Conservation (phyloP, 2,329 filamentous ascomycete genomes). For the Elsinoe fawcettii region DNA sequence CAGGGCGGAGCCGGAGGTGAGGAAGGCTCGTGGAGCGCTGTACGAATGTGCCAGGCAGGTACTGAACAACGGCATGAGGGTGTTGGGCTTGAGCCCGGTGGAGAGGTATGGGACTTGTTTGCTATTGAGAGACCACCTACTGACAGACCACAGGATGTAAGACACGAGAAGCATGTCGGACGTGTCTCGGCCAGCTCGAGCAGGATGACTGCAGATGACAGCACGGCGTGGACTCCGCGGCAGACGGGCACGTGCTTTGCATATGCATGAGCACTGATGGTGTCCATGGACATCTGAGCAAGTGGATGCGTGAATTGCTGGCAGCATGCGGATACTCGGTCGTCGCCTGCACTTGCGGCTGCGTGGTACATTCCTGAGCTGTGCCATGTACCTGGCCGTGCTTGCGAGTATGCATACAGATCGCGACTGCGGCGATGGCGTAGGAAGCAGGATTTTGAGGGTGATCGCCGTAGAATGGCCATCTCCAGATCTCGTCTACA, state of each 20-base stretch:
- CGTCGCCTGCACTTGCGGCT: neutral
- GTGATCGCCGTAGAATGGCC: neutral
- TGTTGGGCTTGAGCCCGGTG: constrained; percentile 71
- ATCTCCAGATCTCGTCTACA: neutral
- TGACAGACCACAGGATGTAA: constrained; percentile 14
- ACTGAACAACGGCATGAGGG: constrained; percentile 72
- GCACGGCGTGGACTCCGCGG: neutral
- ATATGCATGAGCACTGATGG: neutral
- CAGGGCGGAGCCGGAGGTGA: constrained; percentile 65
- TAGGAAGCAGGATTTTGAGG: neutral
- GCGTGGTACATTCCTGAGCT: constrained; percentile 8
- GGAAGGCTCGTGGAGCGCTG: constrained; percentile 65
- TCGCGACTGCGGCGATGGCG: neutral
- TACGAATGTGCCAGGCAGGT: constrained; percentile 70
- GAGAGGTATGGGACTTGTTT: constrained; percentile 35
- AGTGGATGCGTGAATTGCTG: neutral
- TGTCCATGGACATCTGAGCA: neutral
- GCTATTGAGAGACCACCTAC: neutral
- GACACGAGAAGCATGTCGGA: neutral
- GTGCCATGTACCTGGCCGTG: neutral
- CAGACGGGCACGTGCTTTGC: neutral
- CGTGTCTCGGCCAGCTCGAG: neutral
- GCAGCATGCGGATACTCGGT: neutral
- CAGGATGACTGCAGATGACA: neutral
- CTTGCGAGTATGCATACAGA: neutral